Evolutionary conservation across 371 early-diverging fungal genomes (phyloP).

Genomic region (Phascolomyces articulosus): DNA sequence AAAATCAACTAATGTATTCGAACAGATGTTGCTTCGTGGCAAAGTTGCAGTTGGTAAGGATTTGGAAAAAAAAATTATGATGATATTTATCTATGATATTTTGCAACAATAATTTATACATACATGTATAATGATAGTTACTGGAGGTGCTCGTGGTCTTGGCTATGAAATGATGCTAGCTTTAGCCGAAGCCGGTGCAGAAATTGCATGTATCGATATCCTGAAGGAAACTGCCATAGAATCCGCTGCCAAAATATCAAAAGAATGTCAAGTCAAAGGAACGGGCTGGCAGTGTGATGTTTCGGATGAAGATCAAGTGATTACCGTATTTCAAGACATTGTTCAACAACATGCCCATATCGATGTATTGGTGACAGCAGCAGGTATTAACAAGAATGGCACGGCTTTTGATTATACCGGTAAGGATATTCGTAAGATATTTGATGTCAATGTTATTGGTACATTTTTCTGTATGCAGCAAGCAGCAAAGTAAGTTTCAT

Average conservation of each 20-base stretch:
- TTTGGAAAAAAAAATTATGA: not conserved
- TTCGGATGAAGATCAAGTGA: conserved; percentile 31
- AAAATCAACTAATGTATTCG: conserved; percentile 23
- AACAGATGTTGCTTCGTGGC: conserved; percentile 33
- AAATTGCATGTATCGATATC: conserved; percentile 42
- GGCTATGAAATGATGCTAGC: conserved; percentile 50
- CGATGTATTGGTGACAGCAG: conserved; percentile 33
- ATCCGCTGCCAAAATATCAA: conserved; percentile 22
- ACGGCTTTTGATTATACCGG: conserved; percentile 29
- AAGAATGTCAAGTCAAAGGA: conserved; percentile 27
- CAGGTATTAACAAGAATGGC: conserved; percentile 28
- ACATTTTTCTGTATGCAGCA: conserved; percentile 41
- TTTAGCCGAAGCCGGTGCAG: conserved; percentile 43
- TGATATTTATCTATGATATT: no score
- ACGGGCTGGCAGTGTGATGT: conserved; percentile 45
- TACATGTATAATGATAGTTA: no score
- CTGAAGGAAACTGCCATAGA: conserved; percentile 21
- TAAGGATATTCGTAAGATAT: conserved; percentile 26
- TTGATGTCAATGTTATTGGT: conserved; percentile 41
- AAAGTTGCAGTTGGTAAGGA: conserved; percentile 42
- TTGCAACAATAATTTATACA: no score
- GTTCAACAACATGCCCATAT: conserved; percentile 25
- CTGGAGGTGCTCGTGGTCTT: conserved; percentile 50
- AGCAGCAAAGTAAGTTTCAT: conserved; percentile 42
- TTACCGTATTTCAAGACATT: conserved; percentile 30